Evolutionary conservation across 257 asterid species (phyloP).

Genomic region (Nicotiana obtusifolia): DNA sequence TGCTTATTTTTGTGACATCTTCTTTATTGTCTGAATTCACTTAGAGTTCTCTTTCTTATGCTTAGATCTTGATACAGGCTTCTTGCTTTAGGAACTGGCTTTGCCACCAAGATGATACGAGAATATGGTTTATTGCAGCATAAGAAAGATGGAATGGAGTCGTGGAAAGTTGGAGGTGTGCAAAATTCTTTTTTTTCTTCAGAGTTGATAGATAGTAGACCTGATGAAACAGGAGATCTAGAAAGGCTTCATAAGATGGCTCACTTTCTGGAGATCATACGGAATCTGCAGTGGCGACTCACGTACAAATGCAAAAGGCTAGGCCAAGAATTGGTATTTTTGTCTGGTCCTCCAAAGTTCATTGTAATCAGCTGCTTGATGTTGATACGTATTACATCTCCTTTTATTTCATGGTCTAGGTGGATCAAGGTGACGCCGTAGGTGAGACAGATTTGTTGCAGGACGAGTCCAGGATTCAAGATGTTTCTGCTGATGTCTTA

Average conservation of each 20-base stretch:
- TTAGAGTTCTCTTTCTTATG: conserved; percentile 13
- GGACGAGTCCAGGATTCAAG: conserved; percentile 46
- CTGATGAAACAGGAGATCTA: conserved; percentile 33
- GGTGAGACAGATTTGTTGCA: conserved; percentile 37
- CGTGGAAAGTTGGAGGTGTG: conserved; percentile 32
- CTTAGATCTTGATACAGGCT: conserved; percentile 62
- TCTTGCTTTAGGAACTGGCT: conserved; percentile 73
- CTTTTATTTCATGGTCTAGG: conserved; percentile 34
- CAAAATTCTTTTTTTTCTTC: conserved; percentile 26
- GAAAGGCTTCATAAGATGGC: conserved; percentile 68
- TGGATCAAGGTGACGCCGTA: conserved; percentile 37
- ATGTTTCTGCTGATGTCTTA: conserved; percentile 38
- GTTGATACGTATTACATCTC: neutral
- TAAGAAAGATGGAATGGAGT: conserved; percentile 40
- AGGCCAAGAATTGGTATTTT: conserved; percentile 53
- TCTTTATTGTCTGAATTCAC: conserved; percentile 11
- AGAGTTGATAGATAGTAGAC: conserved; percentile 35
- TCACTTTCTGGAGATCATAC: conserved; percentile 59
- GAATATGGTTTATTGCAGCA: conserved; percentile 63
- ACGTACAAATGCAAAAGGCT: conserved; percentile 59
- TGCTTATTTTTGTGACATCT: conserved; percentile 16
- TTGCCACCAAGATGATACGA: conserved; percentile 69
- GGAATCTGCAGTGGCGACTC: conserved; percentile 68
- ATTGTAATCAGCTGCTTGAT: conserved; percentile 9
- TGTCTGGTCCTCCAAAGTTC: conserved; percentile 18